Evolutionary conservation across 345 rosid species (phyloP).

Genomic region (Gossypium ekmanianum): DNA sequence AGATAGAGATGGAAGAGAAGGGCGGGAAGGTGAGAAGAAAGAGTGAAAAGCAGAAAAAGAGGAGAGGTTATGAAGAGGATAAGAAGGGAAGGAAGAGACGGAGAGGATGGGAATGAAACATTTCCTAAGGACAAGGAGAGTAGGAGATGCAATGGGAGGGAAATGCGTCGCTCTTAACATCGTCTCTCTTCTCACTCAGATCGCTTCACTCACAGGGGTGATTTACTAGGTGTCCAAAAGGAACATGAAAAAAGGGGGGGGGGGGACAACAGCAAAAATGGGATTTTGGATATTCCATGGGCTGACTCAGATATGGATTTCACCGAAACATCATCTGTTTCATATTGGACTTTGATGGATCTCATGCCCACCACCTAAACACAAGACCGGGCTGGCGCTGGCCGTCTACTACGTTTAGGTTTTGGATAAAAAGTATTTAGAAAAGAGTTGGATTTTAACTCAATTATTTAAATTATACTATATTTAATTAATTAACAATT

Average conservation of each 20-base stretch:
- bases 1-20: conserved; percentile 10
- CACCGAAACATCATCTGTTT: neutral
- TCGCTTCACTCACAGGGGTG: neutral
- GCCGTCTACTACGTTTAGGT: too few relatives aligned
- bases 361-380: neutral
- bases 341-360: neutral
- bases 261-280: neutral
- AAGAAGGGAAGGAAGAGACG: conserved; percentile 30
- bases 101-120: conserved; percentile 35
- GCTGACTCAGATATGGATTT: neutral
- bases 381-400: neutral
- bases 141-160: conserved; percentile 27
- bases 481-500: too few relatives aligned
- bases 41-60: conserved; percentile 28
- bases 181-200: neutral
- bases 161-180: conserved; percentile 43
- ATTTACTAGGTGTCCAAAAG: neutral
- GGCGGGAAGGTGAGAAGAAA: conserved; percentile 21
- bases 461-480: too few relatives aligned
- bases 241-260: neutral
- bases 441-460: too few relatives aligned
- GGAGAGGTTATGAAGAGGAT: conserved; percentile 27
- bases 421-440: too few relatives aligned
- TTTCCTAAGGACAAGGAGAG: conserved; percentile 33
- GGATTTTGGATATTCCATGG: neutral